Evolutionary conservation across 257 asterid genomes (phyloP).

Genomic region (Leonotis leonurus): DNA sequence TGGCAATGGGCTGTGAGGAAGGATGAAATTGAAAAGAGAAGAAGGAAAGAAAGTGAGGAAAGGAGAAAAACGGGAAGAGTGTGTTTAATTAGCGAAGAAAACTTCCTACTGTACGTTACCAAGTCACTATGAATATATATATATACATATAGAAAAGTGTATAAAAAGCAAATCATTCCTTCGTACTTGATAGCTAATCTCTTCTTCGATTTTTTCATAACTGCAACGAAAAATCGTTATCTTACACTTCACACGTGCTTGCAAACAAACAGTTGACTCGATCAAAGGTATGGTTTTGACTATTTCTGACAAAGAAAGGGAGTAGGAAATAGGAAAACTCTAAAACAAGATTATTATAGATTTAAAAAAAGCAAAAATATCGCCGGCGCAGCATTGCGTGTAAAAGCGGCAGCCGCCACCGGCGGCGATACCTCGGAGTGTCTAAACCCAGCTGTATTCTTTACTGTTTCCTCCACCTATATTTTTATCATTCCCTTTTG

Average conservation of each 20-base stretch:
- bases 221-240: too few species aligned
- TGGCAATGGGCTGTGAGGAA: not conserved
- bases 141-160: too few species aligned
- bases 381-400: not conserved
- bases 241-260: too few species aligned
- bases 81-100: not conserved
- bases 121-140: conserved; percentile 1
- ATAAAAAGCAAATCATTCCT: too few species aligned
- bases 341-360: not conserved
- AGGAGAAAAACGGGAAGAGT: conserved; percentile 9
- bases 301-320: not conserved
- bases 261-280: too few species aligned
- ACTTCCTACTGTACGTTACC: not conserved
- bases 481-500: not conserved
- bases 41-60: conserved; percentile 1
- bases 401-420: conserved; percentile 9
- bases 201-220: too few species aligned
- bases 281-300: not conserved
- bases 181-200: too few species aligned
- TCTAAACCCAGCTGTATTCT: not conserved
- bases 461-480: not conserved
- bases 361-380: not conserved
- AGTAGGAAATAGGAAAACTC: conserved; percentile 21
- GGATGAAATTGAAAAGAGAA: not conserved
- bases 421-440: conserved; percentile 8